These are phyloP conservation scores for Irpex lacteus DNA, from an alignment of 1,284 basidiomycete species.

Conservation along the genomic window DNA sequence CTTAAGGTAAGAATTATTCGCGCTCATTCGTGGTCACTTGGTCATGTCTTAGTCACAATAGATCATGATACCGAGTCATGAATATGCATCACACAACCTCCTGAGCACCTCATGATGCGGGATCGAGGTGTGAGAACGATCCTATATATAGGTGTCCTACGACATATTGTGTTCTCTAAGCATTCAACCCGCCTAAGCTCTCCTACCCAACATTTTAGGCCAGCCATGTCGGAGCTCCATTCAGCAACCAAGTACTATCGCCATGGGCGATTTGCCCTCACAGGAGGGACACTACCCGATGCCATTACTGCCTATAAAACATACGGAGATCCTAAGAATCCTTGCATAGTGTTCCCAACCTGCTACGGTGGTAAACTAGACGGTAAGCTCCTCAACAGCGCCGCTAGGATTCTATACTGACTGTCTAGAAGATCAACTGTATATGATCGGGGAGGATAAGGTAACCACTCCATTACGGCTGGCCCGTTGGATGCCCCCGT, in stretches of 20 bases:
- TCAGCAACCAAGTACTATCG: conserved; percentile 33
- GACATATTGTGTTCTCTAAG: background rate
- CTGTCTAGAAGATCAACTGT: conserved; percentile 38
- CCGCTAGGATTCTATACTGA: too few species aligned
- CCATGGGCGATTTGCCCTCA: conserved; percentile 32
- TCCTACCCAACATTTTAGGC: background rate
- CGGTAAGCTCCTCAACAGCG: conserved; percentile 19
- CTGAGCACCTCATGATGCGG: too few species aligned
- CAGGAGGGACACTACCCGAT: conserved; percentile 31
- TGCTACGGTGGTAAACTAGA: conserved; percentile 35
- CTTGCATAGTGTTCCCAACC: conserved; percentile 35
- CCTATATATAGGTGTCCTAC: background rate
- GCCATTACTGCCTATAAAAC: conserved; percentile 35
- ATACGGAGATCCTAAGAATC: conserved; percentile 33
- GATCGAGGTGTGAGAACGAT: background rate
- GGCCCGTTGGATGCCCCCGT: too few species aligned
- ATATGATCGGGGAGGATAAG: conserved; percentile 51
- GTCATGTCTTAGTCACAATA: too few species aligned
- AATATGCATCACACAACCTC: too few species aligned
- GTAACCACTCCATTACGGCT: conserved; percentile 17
- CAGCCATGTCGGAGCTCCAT: conserved; percentile 5
- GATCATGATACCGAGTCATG: too few species aligned
- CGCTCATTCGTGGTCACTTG: too few species aligned
- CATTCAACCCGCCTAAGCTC: background rate
- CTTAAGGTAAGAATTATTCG: too few species aligned